These are phyloP conservation scores for Giardia muris DNA, from an alignment of 208 protist species.

Conservation along the genomic window DNA sequence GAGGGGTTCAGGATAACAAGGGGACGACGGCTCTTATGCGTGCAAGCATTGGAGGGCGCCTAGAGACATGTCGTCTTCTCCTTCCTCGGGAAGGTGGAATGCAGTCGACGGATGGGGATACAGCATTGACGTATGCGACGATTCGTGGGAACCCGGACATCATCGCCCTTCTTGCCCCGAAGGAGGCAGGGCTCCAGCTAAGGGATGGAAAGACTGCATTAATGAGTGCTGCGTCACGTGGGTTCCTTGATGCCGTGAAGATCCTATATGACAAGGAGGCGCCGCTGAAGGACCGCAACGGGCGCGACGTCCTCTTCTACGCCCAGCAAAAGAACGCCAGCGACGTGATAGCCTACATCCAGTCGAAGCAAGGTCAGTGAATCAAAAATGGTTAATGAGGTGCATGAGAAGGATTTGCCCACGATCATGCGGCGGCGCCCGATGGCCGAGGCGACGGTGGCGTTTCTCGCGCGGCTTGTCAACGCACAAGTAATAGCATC, in stretches of 20 bases:
- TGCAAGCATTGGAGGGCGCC: background rate
- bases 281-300: background rate
- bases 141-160: background rate
- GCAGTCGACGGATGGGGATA: background rate
- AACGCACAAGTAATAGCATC: background rate
- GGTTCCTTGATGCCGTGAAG: background rate
- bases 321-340: background rate
- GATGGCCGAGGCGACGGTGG: background rate
- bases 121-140: background rate
- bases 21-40: background rate
- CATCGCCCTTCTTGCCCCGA: background rate
- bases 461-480: background rate
- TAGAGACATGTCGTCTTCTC: background rate
- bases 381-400: background rate
- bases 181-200: background rate
- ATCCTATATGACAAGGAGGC: background rate
- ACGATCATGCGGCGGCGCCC: background rate
- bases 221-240: background rate
- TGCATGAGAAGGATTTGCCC: background rate
- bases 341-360: background rate
- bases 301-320: background rate
- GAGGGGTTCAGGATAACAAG: background rate
- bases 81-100: background rate
- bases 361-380: background rate
- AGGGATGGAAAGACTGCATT: background rate